Base-by-base conservation (phyloP, 345 rosid species). In the Cardiospermum halicacabum region DNA sequence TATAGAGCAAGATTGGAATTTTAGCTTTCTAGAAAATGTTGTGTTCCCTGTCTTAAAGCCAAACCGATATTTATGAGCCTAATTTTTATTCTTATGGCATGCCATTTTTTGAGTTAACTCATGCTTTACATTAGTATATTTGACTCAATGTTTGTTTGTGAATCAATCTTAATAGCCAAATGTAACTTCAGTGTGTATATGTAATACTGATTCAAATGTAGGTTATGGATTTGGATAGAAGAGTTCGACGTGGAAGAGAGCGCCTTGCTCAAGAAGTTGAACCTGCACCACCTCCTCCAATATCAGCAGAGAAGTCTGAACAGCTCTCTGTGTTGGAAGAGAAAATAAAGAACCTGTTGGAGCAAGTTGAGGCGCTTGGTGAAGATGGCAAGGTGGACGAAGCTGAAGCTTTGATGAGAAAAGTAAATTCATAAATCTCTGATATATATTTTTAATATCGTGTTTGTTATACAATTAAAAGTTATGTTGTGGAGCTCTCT, bases 301-400 rank as follows among this genome's bases (percentile, higher is more conserved):
- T 89, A 56, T 80, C 97, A 45, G 88, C 83, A 19, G 96, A 87
- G 65, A 94, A 91, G 73, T 75, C 93, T 67, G 96, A 91, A 77
- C 96, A 81, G 56, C 56, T 94, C 64, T 77, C 96, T 68, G 85
- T 86, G 45, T 69, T 91, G 79, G 97, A 95, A 82, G 96, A 89
- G 75, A 91, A 91, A 74, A 80, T 91, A 60, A 95, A 95, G 78
- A 89, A 87, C 74, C 81, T 91, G 53, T 83, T 95, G 53, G 99
- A 83, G 72, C 99, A 95, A 79, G 99, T 91, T 63, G 99, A 95
- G 67, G 76, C 86, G 47, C 96, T 95, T 56, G 99, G 99, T 58
- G 99, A 95, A 82, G 89, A 85, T 73, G 99, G 97, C 55, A 91
- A 95, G 80, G 97, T 95, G 65, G 99, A 95, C 70, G 96, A 95